Conservation (phyloP, 2,329 filamentous ascomycete genomes). For the Massarina eburnea region DNA sequence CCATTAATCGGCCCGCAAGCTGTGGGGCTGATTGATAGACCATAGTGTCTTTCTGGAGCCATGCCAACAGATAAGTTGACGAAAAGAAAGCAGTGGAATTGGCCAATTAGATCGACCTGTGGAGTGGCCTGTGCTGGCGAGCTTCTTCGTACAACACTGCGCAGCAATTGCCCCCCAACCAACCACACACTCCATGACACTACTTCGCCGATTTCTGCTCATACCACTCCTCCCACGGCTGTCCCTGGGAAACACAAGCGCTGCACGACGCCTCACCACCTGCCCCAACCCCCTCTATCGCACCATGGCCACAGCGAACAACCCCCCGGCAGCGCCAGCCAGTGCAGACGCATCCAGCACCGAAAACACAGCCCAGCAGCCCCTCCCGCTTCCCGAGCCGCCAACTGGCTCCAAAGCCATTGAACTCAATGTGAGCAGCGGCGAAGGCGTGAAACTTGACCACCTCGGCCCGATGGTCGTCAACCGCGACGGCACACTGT, state of each 20-base stretch:
- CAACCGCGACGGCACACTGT: slow-evolving; percentile 70
- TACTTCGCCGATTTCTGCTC: not conserved
- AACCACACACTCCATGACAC: not conserved
- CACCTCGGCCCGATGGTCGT: slow-evolving; percentile 73
- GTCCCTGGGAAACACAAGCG: not conserved
- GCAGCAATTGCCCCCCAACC: no score
- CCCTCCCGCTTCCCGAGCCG: slow-evolving; percentile 15
- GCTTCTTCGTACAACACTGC: no score
- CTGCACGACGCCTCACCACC: not conserved
- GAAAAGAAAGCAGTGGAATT: no score
- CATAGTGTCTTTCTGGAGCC: no score
- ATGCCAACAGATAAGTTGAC: no score
- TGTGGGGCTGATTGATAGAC: no score
- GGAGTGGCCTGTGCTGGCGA: no score
- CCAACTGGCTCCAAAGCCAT: slow-evolving; percentile 26
- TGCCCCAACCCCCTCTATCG: not conserved
- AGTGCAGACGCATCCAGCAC: not conserved
- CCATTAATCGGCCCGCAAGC: no score
- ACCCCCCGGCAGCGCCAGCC: not conserved
- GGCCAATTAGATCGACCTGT: no score
- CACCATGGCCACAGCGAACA: slow-evolving; percentile 1
- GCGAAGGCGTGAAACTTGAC: slow-evolving; percentile 59
- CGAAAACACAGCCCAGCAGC: slow-evolving; percentile 1
- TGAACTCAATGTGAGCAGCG: slow-evolving; percentile 36
- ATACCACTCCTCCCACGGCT: not conserved